Conservation (phyloP, 2,329 filamentous ascomycete genomes). For the Colletotrichum sp. region DNA sequence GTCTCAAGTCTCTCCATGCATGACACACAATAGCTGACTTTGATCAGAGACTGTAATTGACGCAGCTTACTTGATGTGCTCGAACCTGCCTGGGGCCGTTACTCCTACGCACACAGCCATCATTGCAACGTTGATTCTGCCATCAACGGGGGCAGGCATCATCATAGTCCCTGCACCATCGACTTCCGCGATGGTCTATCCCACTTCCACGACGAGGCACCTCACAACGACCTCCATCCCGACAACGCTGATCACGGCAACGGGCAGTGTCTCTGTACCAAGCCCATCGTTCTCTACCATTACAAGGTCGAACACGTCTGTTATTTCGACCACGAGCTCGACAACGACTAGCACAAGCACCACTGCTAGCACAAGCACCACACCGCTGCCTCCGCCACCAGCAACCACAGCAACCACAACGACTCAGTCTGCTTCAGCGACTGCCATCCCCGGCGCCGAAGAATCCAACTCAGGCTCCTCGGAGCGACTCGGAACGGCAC, state of each 20-base stretch:
- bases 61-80: conserved; percentile 65
- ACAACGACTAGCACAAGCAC: neutral
- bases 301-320: neutral
- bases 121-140: conserved; percentile 58
- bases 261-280: neutral
- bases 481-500: conserved; percentile 9
- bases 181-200: neutral
- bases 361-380: neutral
- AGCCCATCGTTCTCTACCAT: conserved; percentile 18
- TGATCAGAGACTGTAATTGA: conserved; percentile 45
- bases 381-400: conserved; percentile 1
- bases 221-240: conserved; percentile 7
- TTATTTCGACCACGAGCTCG: conserved; percentile 15
- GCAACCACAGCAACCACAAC: neutral
- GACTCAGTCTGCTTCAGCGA: conserved; percentile 1
- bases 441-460: conserved; percentile 3
- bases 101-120: conserved; percentile 64
- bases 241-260: conserved; percentile 12
- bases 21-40: neutral
- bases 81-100: conserved; percentile 51
- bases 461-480: conserved; percentile 7
- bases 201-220: conserved; percentile 10
- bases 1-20: neutral
- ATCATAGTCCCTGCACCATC: conserved; percentile 29
- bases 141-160: conserved; percentile 39